Evolutionary conservation across 768 basidiomycete genomes (phyloP), one percentile per base, ranked within the genome.

Genomic region (Leucosporidium creatinivorum): DNA sequence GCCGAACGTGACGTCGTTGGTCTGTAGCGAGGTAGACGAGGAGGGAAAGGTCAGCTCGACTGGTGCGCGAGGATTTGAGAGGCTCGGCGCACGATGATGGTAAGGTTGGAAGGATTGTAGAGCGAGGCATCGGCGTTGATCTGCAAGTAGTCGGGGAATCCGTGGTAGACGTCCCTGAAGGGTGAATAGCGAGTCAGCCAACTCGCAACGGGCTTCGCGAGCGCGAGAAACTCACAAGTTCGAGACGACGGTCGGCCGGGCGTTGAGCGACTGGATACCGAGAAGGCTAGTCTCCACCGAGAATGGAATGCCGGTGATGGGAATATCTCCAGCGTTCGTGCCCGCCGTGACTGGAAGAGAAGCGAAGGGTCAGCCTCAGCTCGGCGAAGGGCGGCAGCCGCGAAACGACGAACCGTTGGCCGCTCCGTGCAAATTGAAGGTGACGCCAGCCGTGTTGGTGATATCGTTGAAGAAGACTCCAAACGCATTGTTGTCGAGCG

Each of bases 241-340:
- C 47, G 79, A 79, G n/a, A 89, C 82, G 9, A 80, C 80, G 1
- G 83, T 83, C 21, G 86, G 86, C 67, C 80, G 81, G 33, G 84
- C 78, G 68, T 69, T 66, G 48, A 69, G 62, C 19, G 65, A 66
- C 36, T 69, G 63, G 69, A 89, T 84, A 28, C 85, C 86, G 73
- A 81, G 81, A 66, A 89, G 70, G 56, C 77, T 77, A 9, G 87
- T 86, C 4, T 79, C 74, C 19, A 89, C 85, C 60, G 83, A 80
- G 76, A 89, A 86, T 0, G 83, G 80, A 70, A 89, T 85, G 9
- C 83, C 83, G 4, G 82, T 79, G 67, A 89, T 87, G 6, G 84
- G 84, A 17, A 89, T 81, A 73, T 87, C 77, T 18, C 88, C 88
- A 48, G 88, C 85, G 4, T 83, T 74, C n/a, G 70, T 68, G 8